Conservation (phyloP, 306 rosid species). For the Herpetospermum pedunculosum region DNA sequence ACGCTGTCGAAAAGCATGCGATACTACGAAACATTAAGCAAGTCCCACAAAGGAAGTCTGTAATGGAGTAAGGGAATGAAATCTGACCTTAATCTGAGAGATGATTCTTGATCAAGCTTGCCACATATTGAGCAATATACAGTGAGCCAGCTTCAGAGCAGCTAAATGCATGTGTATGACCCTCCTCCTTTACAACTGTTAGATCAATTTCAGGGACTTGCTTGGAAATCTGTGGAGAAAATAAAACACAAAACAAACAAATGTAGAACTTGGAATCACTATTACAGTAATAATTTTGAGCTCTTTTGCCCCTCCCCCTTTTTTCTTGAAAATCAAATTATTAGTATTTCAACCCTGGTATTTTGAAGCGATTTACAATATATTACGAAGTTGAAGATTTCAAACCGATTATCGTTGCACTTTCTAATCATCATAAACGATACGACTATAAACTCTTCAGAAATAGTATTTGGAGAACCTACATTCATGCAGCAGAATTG, state of each 20-base stretch:
- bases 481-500: background rate
- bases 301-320: background rate
- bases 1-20: background rate
- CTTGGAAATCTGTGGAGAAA: conserved; percentile 41
- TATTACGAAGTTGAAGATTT: background rate
- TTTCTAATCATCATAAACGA: background rate
- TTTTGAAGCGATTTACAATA: no score
- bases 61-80: conserved; percentile 7
- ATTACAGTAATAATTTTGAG: background rate
- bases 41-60: background rate
- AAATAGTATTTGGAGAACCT: background rate
- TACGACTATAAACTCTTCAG: background rate
- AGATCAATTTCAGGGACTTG: conserved; percentile 53
- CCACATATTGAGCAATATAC: conserved; percentile 76
- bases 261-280: background rate
- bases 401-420: background rate
- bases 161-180: conserved; percentile 58
- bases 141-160: conserved; percentile 74
- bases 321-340: background rate
- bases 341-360: background rate
- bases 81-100: conserved; percentile 18
- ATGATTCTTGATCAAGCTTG: conserved; percentile 48
- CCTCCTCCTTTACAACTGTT: conserved; percentile 61
- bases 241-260: background rate
- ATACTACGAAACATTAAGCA: background rate